Evolutionary conservation across 2,329 filamentous ascomycete genomes (phyloP).

Genomic region (Ceratocystis colombiana): DNA sequence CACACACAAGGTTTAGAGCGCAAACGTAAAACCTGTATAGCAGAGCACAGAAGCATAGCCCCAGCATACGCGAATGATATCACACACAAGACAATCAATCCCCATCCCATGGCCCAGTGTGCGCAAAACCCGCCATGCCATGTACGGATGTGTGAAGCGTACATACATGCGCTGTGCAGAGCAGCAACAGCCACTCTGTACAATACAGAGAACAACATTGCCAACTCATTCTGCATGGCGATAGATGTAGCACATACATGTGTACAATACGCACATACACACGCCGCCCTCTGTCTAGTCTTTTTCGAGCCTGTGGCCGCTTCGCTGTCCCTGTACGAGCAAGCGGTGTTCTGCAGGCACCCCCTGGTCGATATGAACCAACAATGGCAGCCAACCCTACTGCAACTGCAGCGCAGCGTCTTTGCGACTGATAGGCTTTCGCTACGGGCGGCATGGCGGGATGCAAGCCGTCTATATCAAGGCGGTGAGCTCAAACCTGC

Average conservation of each 20-base stretch:
- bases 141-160: background rate
- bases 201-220: conserved; percentile 12
- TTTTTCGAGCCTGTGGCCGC: background rate
- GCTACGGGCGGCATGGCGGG: background rate
- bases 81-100: background rate
- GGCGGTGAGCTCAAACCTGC: background rate
- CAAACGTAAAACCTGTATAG: no score
- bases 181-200: background rate
- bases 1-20: no score
- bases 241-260: conserved; percentile 1
- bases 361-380: background rate
- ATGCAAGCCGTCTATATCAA: conserved; percentile 7
- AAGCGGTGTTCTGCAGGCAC: background rate
- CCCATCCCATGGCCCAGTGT: no score
- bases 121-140: no score
- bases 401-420: background rate
- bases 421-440: background rate
- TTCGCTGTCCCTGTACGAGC: background rate
- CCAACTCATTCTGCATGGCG: conserved; percentile 13
- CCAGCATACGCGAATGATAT: background rate
- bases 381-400: background rate
- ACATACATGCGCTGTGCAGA: background rate
- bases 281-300: background rate
- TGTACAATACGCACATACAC: conserved; percentile 4
- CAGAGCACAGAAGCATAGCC: background rate